A percentile compares a stretch with the other conserved stretches of the same genome.
Evolutionary conservation across 352 stramenopile genomes (phyloP).

Genomic region (Globisporangium uncinulatum): DNA sequence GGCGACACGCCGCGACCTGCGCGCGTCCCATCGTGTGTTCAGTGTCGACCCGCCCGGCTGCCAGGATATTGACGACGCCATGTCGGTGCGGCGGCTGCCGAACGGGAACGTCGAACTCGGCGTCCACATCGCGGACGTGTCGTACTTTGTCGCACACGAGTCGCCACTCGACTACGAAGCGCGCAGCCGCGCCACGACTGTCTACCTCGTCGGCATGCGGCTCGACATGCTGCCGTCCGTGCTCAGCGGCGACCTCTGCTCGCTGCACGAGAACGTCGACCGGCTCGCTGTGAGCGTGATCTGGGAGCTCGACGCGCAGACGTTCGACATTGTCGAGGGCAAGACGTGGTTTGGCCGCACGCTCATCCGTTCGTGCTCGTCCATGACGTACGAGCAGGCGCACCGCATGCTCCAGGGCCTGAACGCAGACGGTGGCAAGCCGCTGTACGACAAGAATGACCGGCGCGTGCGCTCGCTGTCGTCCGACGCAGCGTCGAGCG

Average conservation of each 20-base stretch:
- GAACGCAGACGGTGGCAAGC: constrained; percentile 48
- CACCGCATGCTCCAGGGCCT: constrained; percentile 65
- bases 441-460: constrained; percentile 12
- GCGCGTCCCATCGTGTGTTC: constrained; percentile 70
- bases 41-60: constrained; percentile 87
- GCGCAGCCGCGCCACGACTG: constrained; percentile 88
- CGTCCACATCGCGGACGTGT: constrained; percentile 99
- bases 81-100: constrained; percentile 69
- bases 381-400: constrained; percentile 85
- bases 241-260: constrained; percentile 88
- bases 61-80: constrained; percentile 90
- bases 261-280: constrained; percentile 87
- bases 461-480: constrained; percentile 7
- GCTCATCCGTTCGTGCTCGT: constrained; percentile 94
- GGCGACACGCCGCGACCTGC: constrained; percentile 54
- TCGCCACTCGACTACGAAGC: constrained; percentile 95
- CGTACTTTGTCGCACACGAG: constrained; percentile 96
- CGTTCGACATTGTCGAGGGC: constrained; percentile 46
- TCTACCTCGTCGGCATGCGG: constrained; percentile 95
- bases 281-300: constrained; percentile 89
- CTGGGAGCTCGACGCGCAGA: constrained; percentile 84
- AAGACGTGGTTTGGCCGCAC: constrained; percentile 87
- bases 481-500: constrained; percentile 1
- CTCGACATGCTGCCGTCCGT: constrained; percentile 92
- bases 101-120: constrained; percentile 91